phyloP scores from a whole-genome alignment of 2,329 filamentous ascomycete genomes.

The Paecilomyces sp. region DNA sequence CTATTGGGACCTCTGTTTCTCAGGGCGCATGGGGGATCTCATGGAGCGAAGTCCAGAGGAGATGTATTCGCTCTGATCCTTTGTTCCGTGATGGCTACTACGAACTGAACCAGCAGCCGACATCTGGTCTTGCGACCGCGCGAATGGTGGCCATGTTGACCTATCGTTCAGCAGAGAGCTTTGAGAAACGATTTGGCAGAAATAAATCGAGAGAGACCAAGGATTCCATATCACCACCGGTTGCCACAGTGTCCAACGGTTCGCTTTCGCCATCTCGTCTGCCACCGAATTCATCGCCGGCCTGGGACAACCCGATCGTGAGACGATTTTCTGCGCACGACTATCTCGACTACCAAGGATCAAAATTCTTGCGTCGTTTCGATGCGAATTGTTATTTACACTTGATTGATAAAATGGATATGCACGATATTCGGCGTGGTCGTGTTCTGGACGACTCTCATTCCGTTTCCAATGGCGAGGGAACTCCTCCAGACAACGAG shows the following conservation, averaged over 20 bases:
- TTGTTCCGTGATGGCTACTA: constrained; percentile 28
- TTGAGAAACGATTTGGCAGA: constrained; percentile 29
- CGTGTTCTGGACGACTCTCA: not conserved
- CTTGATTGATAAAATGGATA: constrained; percentile 32
- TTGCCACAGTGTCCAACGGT: not conserved
- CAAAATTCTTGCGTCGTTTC: constrained; percentile 32
- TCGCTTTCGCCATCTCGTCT: not conserved
- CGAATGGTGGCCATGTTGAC: constrained; percentile 35
- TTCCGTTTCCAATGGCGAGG: not conserved
- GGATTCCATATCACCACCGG: not conserved
- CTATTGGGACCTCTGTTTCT: constrained; percentile 75
- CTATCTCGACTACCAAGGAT: constrained; percentile 32
- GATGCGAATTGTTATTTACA: constrained; percentile 35
- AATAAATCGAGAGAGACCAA: not conserved
- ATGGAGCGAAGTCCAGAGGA: constrained; percentile 81
- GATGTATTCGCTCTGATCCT: constrained; percentile 48
- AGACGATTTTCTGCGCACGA: constrained; percentile 26
- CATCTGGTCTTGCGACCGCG: constrained; percentile 26
- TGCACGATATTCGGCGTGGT: constrained; percentile 26
- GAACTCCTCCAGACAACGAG: not conserved
- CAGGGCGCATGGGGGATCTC: constrained; percentile 89
- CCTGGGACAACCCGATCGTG: not conserved
- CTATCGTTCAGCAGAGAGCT: constrained; percentile 28
- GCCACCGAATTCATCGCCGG: not conserved
- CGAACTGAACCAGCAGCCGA: constrained; percentile 23